Base-by-base conservation (phyloP, 768 basidiomycete genomes). In the Kwoniella europaea region DNA sequence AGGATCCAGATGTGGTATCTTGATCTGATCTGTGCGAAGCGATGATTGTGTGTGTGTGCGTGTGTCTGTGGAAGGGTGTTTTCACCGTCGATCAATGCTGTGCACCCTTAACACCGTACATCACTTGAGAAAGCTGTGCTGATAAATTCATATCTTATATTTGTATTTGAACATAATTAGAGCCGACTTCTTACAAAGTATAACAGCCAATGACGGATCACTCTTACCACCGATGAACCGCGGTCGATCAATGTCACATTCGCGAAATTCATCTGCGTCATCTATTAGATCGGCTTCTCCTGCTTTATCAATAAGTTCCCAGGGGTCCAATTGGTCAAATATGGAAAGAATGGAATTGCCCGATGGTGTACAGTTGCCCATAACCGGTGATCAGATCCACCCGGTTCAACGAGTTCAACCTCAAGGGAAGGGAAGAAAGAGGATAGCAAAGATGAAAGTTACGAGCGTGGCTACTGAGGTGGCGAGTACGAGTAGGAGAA, bases 391-490 rank as follows among this genome's bases (percentile, higher is more conserved):
- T 15, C 29, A 13, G 41, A 27, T 56, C 22, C 55, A n/a, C 27
- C 20, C 15, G 7, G 13, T 22, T 56, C 29, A 59, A 41, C 46
- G 57, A 73, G 53, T n/a, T 61, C 50, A 27, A 50, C 6, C 4
- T 15, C 46, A 18, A 18, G 46, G 18, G 71, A 67, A 13, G 67
- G 59, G 42, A 71, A 71, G 35, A 57, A 71, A 59, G 5, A 76
- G 70, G 12, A 86, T 88, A 27, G 87, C 88, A 41, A 92, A 91
- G 82, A 90, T 88, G 81, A 93, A 93, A 71, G 94, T 97, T 15
- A 97, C 94, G 56, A 96, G 94, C 44, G 89, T 90, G 52, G 90
- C 93, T 70, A 97, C 94, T 59, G 90, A 90, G 61, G 90, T 91
- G 81, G 94, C 94, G 3, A 92, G 91, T 74, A 89, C 91, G 79